phyloP scores from a whole-genome alignment of 1,284 basidiomycete species.

The Malassezia slooffiae region DNA sequence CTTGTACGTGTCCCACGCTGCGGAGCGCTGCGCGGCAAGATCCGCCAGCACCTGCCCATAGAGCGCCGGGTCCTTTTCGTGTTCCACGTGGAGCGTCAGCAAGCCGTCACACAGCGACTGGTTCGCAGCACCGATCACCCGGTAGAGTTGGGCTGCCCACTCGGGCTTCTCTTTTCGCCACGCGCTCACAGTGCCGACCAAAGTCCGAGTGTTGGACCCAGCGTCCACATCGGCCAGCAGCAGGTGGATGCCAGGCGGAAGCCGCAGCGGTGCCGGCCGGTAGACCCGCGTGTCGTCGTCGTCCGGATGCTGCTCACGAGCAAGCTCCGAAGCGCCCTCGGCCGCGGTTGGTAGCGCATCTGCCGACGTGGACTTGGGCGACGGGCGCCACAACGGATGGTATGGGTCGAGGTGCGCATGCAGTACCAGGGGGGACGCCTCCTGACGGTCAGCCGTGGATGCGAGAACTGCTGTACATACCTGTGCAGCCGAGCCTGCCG shows the following conservation, averaged over 20 bases:
- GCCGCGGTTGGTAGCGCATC: conserved; percentile 4
- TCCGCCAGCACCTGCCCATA: conserved; percentile 38
- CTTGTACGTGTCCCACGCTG: conserved; percentile 6
- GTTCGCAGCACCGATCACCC: conserved; percentile 35
- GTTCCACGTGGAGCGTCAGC: conserved; percentile 26
- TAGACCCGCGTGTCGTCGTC: not conserved
- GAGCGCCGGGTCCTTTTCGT: conserved; percentile 19
- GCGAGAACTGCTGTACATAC: too few relatives aligned
- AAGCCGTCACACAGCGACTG: conserved; percentile 35
- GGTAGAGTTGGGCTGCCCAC: conserved; percentile 40
- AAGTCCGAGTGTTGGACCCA: conserved; percentile 39
- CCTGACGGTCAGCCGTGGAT: too few relatives aligned
- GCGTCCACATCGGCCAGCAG: conserved; percentile 44
- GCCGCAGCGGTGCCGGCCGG: conserved; percentile 30
- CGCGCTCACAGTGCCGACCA: conserved; percentile 38
- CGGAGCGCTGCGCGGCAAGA: conserved; percentile 30
- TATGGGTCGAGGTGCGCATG: conserved; percentile 25
- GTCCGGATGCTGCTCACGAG: not conserved
- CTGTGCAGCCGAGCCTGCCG: too few relatives aligned
- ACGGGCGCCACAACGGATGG: conserved; percentile 37
- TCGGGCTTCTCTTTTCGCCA: conserved; percentile 36
- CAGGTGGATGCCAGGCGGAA: conserved; percentile 36
- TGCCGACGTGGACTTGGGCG: conserved; percentile 5
- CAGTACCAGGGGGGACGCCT: conserved; percentile 3
- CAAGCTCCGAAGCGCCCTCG: conserved; percentile 2